Conservation (phyloP, 1,284 basidiomycete genomes). For the Microbotryum scabiosae region DNA sequence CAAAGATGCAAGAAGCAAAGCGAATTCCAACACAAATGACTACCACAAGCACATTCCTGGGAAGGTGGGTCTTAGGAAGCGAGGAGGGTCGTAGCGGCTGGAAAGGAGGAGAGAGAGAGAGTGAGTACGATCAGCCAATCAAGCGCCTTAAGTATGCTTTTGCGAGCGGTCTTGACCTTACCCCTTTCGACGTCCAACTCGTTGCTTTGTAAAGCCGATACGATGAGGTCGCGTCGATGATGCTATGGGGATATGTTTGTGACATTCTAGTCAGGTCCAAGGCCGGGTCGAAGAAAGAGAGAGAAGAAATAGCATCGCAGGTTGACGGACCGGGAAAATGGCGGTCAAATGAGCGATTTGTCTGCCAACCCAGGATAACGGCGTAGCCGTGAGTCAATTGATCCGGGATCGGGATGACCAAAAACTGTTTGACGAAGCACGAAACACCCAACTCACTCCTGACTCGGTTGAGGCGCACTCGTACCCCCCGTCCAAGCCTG, state of each 20-base stretch:
- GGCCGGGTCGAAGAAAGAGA: no score
- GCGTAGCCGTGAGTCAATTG: not conserved
- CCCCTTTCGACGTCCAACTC: constrained; percentile 6
- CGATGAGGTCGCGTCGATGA: constrained; percentile 9
- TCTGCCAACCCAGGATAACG: not conserved
- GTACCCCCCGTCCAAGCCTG: constrained; percentile 13
- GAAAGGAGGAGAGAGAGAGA: no score
- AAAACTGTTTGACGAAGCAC: not conserved
- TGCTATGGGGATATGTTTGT: not conserved
- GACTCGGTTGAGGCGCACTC: not conserved
- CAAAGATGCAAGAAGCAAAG: no score
- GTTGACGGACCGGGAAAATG: constrained; percentile 21
- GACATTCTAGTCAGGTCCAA: not conserved
- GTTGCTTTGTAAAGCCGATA: constrained; percentile 16
- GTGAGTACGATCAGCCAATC: no score
- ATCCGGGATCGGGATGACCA: not conserved
- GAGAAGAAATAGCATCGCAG: no score
- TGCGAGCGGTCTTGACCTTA: not conserved
- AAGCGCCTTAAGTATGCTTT: not conserved
- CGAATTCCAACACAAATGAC: no score
- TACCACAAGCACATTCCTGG: no score
- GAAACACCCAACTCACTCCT: constrained; percentile 4
- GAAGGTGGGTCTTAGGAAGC: no score
- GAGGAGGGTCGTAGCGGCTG: no score
- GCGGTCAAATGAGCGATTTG: constrained; percentile 18